phyloP scores from a whole-genome alignment of 345 rosid species.

The Pistacia atlantica region DNA sequence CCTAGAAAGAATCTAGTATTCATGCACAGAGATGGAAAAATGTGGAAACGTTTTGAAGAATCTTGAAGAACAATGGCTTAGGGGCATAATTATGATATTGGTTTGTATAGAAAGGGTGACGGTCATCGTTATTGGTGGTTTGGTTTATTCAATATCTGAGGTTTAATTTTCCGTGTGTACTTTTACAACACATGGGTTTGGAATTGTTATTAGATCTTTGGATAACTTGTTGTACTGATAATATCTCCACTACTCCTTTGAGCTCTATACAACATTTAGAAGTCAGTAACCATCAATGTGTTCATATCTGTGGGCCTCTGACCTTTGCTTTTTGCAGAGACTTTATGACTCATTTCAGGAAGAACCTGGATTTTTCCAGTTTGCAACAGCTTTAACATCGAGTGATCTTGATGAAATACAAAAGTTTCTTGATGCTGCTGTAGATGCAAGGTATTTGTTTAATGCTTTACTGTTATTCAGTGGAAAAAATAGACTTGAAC shows the following conservation, averaged over 20 bases:
- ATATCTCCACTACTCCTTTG: background rate
- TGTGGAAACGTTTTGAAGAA: background rate
- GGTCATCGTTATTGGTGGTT: background rate
- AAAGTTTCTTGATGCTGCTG: slow-evolving; percentile 83
- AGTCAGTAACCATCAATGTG: background rate
- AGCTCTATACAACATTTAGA: background rate
- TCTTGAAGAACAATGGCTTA: background rate
- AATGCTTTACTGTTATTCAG: slow-evolving; percentile 21
- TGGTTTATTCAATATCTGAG: no score
- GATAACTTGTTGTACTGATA: background rate
- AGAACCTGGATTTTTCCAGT: slow-evolving; percentile 82
- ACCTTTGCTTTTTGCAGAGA: slow-evolving; percentile 44
- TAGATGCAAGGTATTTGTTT: slow-evolving; percentile 70
- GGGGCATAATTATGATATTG: background rate
- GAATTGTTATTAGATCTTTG: background rate
- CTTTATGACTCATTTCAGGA: slow-evolving; percentile 78
- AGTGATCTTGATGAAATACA: slow-evolving; percentile 93
- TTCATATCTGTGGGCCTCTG: background rate
- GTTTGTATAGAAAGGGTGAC: background rate
- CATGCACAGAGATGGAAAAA: background rate
- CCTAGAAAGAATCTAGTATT: background rate
- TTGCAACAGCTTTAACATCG: slow-evolving; percentile 84
- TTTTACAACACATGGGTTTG: background rate
- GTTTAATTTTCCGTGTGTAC: background rate
- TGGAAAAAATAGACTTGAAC: background rate